Evolutionary conservation across 2,329 filamentous ascomycete genomes (phyloP), one percentile per base, ranked within the genome.

Genomic region (Aureobasidium sp.): DNA sequence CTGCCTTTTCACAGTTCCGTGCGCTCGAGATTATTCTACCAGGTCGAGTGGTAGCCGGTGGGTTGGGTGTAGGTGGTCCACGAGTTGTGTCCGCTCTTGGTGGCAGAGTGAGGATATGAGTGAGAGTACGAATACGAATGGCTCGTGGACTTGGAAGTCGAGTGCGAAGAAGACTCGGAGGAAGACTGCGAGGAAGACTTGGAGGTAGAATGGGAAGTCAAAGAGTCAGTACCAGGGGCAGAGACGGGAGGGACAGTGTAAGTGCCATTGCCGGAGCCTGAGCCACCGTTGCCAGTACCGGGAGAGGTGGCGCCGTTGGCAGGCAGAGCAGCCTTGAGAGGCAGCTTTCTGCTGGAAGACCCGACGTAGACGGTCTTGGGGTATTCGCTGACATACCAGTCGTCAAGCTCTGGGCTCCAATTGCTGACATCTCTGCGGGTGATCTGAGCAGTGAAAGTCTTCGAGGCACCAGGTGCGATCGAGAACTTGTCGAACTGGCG

Each of bases 341-440:
- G 77, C 66, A 86, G 71, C 62, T 81, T 84, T 67, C 84, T 78
- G 62, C 82, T 85, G 4, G 80, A 83, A 65, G 76, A 79, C 29
- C 84, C 84, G 6, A 87, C 83, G 65, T 81, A 82, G 44, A 85
- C 79, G 62, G 77, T 85, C 78, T 85, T 85, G 58, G 78, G 74
- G 67, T 83, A 78, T 24, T 76, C 68, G 33, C 77, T 78, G 60
- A 86, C 78, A 49, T 91, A 68, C 92, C 93, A 97, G 78, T 97
- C 87, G 79, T 97, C 92, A n/a, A 76, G 72, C 1, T 71, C 79
- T 0, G 83, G 78, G 67, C 96, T 90, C 92, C 93, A 97, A 77
- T 91, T 94, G 72, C 87, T 91, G 61, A 97, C 67, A 70, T 97
- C 93, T 62, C 91, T 85, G 42, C 92, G 82, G 6, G 86, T 91